Evolutionary conservation across 306 rosid species (phyloP).

Genomic region (barrel medic (Medicago truncatula)): DNA sequence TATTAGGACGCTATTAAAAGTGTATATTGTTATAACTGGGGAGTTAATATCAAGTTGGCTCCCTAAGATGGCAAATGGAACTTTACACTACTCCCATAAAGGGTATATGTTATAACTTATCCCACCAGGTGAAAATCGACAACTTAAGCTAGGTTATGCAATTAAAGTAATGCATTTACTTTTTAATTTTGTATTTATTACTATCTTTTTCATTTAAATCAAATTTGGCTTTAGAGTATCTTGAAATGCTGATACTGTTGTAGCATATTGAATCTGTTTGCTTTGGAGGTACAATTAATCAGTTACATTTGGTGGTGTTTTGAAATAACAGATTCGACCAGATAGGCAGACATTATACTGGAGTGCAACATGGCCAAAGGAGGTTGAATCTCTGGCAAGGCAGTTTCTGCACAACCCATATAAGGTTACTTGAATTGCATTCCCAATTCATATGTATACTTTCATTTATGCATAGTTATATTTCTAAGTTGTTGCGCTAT

Average conservation of each 20-base stretch:
- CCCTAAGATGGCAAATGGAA: background rate
- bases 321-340: constrained; percentile 79
- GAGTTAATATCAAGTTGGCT: background rate
- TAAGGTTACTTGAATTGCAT: constrained; percentile 61
- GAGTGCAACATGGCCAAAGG: constrained; percentile 99
- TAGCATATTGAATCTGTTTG: constrained; percentile 11
- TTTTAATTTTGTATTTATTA: background rate
- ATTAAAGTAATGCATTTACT: background rate
- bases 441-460: constrained; percentile 25
- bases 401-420: constrained; percentile 83
- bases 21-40: no score
- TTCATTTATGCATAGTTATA: constrained; percentile 17
- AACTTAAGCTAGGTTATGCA: background rate
- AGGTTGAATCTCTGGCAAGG: constrained; percentile 92
- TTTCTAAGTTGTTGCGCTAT: background rate
- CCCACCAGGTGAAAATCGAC: background rate
- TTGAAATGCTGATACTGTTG: background rate
- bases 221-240: constrained; percentile 1
- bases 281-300: constrained; percentile 27
- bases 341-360: constrained; percentile 97
- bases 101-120: background rate
- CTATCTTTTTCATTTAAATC: background rate
- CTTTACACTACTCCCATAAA: constrained; percentile 3
- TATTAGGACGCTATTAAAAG: no score
- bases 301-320: constrained; percentile 23